phyloP scores from a whole-genome alignment of 495 filamentous ascomycete genomes.

The Hypomontagnella monticulosa region DNA sequence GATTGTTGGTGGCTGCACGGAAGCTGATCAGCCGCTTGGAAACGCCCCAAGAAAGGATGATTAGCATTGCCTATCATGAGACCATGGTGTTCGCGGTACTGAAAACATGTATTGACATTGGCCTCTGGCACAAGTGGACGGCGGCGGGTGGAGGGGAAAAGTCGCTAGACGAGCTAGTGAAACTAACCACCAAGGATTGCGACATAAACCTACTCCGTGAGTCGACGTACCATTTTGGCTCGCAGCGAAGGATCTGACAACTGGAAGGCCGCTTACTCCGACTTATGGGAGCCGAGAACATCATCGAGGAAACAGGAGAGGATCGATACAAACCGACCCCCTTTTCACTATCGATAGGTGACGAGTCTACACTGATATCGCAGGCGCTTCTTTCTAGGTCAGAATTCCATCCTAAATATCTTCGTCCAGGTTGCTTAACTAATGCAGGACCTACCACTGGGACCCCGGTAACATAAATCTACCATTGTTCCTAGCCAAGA shows the following conservation, averaged over 20 bases:
- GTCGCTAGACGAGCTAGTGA: conserved; percentile 31
- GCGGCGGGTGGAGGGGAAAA: conserved; percentile 33
- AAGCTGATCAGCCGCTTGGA: conserved; percentile 37
- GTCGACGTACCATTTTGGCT: background rate
- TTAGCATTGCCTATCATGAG: conserved; percentile 22
- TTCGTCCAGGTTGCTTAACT: background rate
- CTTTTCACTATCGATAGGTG: conserved; percentile 30
- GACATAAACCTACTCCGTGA: conserved; percentile 40
- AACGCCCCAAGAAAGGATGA: conserved; percentile 30
- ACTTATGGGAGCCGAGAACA: conserved; percentile 27
- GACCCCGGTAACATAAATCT: conserved; percentile 11
- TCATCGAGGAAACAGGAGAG: conserved; percentile 41
- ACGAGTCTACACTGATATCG: conserved; percentile 15
- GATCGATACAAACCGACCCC: conserved; percentile 37
- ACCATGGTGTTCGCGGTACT: conserved; percentile 32
- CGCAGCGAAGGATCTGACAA: background rate
- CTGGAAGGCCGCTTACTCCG: conserved; percentile 36
- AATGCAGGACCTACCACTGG: conserved; percentile 33
- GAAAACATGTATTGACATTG: conserved; percentile 31
- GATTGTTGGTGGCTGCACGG: conserved; percentile 27
- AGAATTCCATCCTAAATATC: background rate
- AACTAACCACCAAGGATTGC: conserved; percentile 26
- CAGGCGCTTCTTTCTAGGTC: conserved; percentile 12
- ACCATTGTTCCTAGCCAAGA: conserved; percentile 38
- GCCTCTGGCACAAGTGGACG: conserved; percentile 36